Conservation (phyloP, 306 rosid species). For the Trifolium fragiferum region DNA sequence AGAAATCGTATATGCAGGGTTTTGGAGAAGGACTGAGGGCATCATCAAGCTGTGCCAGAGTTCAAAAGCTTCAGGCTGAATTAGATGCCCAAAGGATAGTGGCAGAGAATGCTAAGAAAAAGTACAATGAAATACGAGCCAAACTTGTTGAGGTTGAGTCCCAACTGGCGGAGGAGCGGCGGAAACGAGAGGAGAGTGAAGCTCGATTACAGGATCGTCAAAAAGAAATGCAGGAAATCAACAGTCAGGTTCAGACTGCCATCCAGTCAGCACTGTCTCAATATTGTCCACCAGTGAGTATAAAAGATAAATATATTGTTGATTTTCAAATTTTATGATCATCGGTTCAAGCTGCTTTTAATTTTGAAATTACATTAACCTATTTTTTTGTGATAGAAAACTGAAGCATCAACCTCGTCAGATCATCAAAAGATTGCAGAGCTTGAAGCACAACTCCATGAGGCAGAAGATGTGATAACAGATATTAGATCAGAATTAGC, state of each 20-base stretch:
- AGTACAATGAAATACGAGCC: conserved; percentile 42
- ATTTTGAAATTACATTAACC: conserved; percentile 11
- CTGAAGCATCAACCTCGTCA: conserved; percentile 24
- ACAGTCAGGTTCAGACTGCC: conserved; percentile 48
- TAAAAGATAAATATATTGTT: conserved; percentile 18
- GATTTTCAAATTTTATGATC: conserved; percentile 12
- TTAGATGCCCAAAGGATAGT: conserved; percentile 48
- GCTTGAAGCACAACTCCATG: conserved; percentile 49
- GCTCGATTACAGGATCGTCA: conserved; percentile 39
- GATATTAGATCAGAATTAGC: conserved; percentile 43
- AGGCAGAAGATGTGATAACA: conserved; percentile 51
- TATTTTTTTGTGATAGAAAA: conserved; percentile 17
- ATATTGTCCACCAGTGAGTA: conserved; percentile 42
- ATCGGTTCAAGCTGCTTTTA: background rate
- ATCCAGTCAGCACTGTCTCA: conserved; percentile 48
- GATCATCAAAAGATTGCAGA: conserved; percentile 30
- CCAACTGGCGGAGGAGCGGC: conserved; percentile 43
- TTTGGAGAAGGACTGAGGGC: conserved; percentile 14
- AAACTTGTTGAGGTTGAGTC: conserved; percentile 47
- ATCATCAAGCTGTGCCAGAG: background rate
- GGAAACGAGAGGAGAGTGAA: conserved; percentile 42
- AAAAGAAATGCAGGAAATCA: conserved; percentile 43
- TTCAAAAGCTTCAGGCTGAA: conserved; percentile 39
- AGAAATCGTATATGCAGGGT: conserved; percentile 36
- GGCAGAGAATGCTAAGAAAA: conserved; percentile 44